Conservation (phyloP, 345 rosid genomes). For the Kernera saxatilis region DNA sequence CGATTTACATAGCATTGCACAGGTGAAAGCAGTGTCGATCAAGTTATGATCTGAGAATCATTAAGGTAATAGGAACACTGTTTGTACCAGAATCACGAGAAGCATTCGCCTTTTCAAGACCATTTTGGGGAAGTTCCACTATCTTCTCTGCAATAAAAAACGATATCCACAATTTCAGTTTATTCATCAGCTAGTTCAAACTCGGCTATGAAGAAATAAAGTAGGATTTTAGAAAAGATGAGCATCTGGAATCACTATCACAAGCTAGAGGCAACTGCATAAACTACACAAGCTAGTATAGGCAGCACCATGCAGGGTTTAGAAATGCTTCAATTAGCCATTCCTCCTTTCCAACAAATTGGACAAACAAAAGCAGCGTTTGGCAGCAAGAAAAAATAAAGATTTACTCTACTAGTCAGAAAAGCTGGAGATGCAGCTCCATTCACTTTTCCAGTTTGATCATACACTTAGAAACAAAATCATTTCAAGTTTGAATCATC, state of each 20-base stretch:
- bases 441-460: no score
- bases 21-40: background rate
- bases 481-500: background rate
- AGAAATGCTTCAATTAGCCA: no score
- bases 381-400: no score
- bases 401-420: background rate
- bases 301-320: no score
- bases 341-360: no score
- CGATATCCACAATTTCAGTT: background rate
- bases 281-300: no score
- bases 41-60: background rate
- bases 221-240: background rate
- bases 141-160: background rate
- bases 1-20: background rate
- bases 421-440: background rate
- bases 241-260: no score
- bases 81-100: constrained; percentile 9
- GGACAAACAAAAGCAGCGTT: no score
- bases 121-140: background rate
- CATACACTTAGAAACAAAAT: background rate
- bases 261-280: no score
- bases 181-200: background rate
- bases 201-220: background rate
- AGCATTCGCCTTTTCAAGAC: constrained; percentile 1
- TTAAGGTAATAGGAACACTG: background rate